Percentiles rank a stretch among this genome's conserved stretches.
phyloP scores from a whole-genome alignment of 2,329 filamentous ascomycete species.

The Sporothrix pallida region DNA sequence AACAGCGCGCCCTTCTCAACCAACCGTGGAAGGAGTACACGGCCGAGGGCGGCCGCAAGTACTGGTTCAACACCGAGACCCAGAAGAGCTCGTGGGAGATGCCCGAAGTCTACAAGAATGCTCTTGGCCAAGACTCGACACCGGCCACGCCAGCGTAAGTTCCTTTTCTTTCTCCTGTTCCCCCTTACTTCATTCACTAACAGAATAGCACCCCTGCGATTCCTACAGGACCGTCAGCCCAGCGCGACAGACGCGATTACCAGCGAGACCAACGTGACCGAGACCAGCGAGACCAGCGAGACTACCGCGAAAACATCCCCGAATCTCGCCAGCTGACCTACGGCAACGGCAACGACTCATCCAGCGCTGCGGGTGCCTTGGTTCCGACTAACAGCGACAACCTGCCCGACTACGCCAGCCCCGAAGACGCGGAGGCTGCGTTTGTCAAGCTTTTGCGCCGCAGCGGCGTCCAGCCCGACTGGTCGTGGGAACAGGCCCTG shows the following conservation, averaged over 20 bases:
- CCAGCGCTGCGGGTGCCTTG: slow-evolving; percentile 59
- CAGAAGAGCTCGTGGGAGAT: slow-evolving; percentile 95
- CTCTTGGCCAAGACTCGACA: slow-evolving; percentile 64
- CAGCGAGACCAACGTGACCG: slow-evolving; percentile 26
- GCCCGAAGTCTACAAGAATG: slow-evolving; percentile 80
- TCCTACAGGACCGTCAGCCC: slow-evolving; percentile 48
- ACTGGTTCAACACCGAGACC: slow-evolving; percentile 93
- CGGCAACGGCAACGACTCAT: slow-evolving; percentile 57
- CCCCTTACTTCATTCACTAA: neutral
- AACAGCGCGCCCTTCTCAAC: slow-evolving; percentile 75
- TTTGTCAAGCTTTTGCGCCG: slow-evolving; percentile 90
- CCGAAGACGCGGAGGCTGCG: slow-evolving; percentile 89
- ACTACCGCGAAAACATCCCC: slow-evolving; percentile 31
- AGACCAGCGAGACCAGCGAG: slow-evolving; percentile 30
- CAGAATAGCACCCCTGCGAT: slow-evolving; percentile 42
- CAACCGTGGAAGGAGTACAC: slow-evolving; percentile 95
- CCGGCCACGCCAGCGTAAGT: slow-evolving; percentile 54
- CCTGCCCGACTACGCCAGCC: slow-evolving; percentile 77
- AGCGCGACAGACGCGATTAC: slow-evolving; percentile 35
- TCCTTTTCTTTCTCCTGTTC: neutral
- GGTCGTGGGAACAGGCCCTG: slow-evolving; percentile 90
- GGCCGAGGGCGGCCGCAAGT: slow-evolving; percentile 83
- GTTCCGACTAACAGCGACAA: slow-evolving; percentile 70
- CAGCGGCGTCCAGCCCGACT: slow-evolving; percentile 85
- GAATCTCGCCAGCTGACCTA: slow-evolving; percentile 65